Evolutionary conservation across 306 rosid species (phyloP), one percentile per base, ranked within the genome.

Genomic region (Fragaria ananassa): DNA sequence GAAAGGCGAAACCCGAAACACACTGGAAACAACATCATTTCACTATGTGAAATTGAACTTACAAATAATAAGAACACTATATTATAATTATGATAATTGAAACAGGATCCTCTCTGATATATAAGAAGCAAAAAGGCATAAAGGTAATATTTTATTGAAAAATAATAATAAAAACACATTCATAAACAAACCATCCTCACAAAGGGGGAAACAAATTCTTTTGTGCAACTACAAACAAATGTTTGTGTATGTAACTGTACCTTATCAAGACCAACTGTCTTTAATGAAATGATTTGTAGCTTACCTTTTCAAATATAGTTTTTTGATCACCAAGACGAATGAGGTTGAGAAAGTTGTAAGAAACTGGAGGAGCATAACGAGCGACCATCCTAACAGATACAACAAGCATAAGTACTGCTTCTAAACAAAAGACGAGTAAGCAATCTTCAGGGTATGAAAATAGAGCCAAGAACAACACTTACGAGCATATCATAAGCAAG

Each of bases 401-500:
- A 46, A 66, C 35, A 70, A 51, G 78, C 34, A 37, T 51, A 74
- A 77, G 70, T 75, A 34, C 68, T 78, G 45, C 6, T 37, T 39
- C 21, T 44, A 68, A 68, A 74, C 53, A 74, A 60, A 73, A 77
- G 27, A 74, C 46, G 69, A 79, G 19, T 46, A 29, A 53, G 42
- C 51, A 41, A 71, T 65, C 72, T 64, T 27, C 41, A 17, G 27
- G 27, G 27, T 17, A 46, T 29, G 60, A 53, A 37, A 70, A 81
- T 62, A 68, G 17, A 72, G 71, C 71, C 67, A 70, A 39, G 79
- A 74, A 66, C 50, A 80, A 75, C 74, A 84, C 98, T 92, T 87
- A 95, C 99, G 99, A 89, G 96, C 99, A 95, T 85, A 95, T 95
- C 96, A 95, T 90, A 81, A 95, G 97, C 92, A 95, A 84, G 88